Evolutionary conservation across 2,329 filamentous ascomycete genomes (phyloP), one percentile per base, ranked within the genome.

Genomic region (Pseudogymnoascus sp.): DNA sequence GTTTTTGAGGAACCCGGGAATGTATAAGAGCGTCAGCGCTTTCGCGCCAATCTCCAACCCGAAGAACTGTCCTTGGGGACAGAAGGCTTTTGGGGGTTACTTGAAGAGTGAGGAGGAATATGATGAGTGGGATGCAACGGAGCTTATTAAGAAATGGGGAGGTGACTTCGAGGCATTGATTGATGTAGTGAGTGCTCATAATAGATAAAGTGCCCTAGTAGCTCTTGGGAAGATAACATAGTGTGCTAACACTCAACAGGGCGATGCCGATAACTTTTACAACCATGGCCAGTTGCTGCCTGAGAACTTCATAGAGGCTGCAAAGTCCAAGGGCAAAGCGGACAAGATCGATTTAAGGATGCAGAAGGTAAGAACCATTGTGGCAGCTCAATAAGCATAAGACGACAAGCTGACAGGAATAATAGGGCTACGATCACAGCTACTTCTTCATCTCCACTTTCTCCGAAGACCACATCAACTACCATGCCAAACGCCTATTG

Each of bases 361-460:
- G 80, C 93, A 96, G 74, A 82, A 89, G 66, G 85, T 86, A 70
- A 74, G 82, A 74, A 61, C n/a, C 23, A 36, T 10, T 34, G 56
- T 28, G 14, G 38, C 14, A 40, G 18, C 18, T 59, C n/a, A 25
- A 11, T 4, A 25, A 14, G 44, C 11, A 63, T 61, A 5, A 18
- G 50, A 34, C 23, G 7, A 6, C 46, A 56, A 10, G 38, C 60
- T 62, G 6, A 62, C 60, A 18, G 12, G 12, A 60, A 53, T 16
- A 18, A 42, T 73, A 90, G 78, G 92, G 87, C 66, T 97, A 99
- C 74, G 95, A 99, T 75, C 95, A 99, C 78, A 96, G 91, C 66
- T 99, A 99, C 79, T 99, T 87, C 78, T 97, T 96, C 77, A 96
- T 99, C 81, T 88, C 93, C 37, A 87, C 86, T 14, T 99, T 99